Percentiles rank a stretch among this genome's conserved stretches.
Evolutionary conservation across 108 stramenopile species (phyloP).

Genomic region (Pseudonitzschia multistriata): DNA sequence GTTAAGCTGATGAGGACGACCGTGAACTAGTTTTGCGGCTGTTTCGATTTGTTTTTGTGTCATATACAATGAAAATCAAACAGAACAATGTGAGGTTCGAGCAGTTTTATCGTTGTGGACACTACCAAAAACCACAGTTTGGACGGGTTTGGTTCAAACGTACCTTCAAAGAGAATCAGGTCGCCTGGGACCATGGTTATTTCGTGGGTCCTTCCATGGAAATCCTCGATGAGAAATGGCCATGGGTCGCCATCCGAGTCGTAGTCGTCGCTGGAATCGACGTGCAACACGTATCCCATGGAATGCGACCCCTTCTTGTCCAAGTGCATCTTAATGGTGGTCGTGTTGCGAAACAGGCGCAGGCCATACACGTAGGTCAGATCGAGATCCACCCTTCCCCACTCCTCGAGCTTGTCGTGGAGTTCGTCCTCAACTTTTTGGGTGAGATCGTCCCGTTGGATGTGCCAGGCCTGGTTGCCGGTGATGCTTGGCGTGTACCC

Average conservation of each 20-base stretch:
- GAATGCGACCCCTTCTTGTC: constrained; percentile 58
- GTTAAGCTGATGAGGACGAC: constrained; percentile 49
- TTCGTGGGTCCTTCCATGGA: constrained; percentile 40
- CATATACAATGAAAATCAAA: neutral
- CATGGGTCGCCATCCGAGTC: constrained; percentile 35
- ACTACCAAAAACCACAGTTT: neutral
- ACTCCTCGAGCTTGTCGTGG: constrained; percentile 35
- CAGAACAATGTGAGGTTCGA: neutral
- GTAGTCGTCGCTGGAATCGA: constrained; percentile 50
- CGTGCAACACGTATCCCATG: constrained; percentile 50
- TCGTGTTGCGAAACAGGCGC: constrained; percentile 50
- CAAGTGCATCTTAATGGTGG: constrained; percentile 54
- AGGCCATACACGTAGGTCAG: constrained; percentile 49
- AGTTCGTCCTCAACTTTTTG: constrained; percentile 13
- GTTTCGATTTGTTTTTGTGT: no score
- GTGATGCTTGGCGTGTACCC: constrained; percentile 21
- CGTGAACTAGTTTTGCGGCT: constrained; percentile 58
- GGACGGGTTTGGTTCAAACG: no score
- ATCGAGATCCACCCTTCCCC: constrained; percentile 27
- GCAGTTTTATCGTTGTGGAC: neutral
- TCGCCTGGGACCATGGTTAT: constrained; percentile 51
- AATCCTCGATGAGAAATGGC: constrained; percentile 47
- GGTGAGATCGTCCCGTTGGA: constrained; percentile 27
- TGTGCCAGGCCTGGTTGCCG: constrained; percentile 19
- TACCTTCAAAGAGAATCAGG: constrained; percentile 60